Evolutionary conservation across 129 eudicot species (phyloP), one percentile per base, ranked within the genome.

Genomic region (Lactuca saligna): DNA sequence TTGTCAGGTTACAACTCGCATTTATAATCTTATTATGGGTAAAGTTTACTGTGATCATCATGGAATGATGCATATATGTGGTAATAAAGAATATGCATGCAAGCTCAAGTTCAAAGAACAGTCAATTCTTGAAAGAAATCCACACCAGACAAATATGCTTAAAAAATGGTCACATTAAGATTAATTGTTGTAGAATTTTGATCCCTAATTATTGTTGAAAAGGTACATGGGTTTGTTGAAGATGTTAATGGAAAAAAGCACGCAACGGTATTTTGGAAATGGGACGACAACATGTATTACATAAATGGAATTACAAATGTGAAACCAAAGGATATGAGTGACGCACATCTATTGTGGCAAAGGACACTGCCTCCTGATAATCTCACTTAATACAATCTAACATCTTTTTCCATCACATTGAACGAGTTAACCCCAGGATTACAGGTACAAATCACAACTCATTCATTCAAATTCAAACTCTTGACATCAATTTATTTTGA

Each of bases 21-120:
- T 91, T 51, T 81, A 81, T 62, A 91, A 91, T 81, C 88, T 91
- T 41, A 88, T 91, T 69, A 86, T 91, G 46, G 93, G 97, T 68
- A 91, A 91, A 70, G 71, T 91, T 48, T 91, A 83, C 58, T 87
- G 92, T 71, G 87, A 85, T 79, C 97, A 91, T 83, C 97, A 91
- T 80, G 97, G 97, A 50, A 78, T 72, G 38, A 91, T 91, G 97
- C 83, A 83, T 64, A 85, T 91, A 63, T 81, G 66, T 63, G 85
- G 97, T 48, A 91, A 91, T 69, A 79, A 88, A 42, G 81, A 85
- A 33, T 78, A 88, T 63, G 88, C 97, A 12, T 88, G 96, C 85
- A 88, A 80, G 73, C 90, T 91, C 76, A 91, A 82, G 77, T 91
- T 87, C 75, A 91, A 91, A 78, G 90, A 80, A 71, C 97, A 88